These are phyloP conservation scores for Amauroascus verrucosus DNA, from an alignment of 2,329 filamentous ascomycete species.

Conservation along the genomic window DNA sequence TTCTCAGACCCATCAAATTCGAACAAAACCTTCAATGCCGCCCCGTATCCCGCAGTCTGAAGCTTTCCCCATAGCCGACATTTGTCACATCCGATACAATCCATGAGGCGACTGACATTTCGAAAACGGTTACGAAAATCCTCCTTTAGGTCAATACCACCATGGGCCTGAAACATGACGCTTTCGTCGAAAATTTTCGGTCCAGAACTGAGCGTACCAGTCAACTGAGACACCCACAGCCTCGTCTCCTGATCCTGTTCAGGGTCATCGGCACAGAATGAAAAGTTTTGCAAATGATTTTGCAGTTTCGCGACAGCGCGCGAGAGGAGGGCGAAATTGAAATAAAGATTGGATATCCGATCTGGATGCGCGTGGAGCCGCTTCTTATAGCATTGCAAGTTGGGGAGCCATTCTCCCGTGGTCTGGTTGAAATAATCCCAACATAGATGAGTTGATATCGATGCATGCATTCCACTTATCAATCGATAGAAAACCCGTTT, in stretches of 20 bases:
- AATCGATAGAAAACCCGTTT: conserved; percentile 98
- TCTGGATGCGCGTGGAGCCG: conserved; percentile 80
- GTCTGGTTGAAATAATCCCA: conserved; percentile 94
- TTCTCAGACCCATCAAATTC: conserved; percentile 67
- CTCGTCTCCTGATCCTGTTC: conserved; percentile 70
- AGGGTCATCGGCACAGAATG: conserved; percentile 81
- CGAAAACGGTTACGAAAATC: conserved; percentile 96
- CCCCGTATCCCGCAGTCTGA: conserved; percentile 88
- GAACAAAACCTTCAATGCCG: conserved; percentile 89
- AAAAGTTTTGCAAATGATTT: conserved; percentile 70
- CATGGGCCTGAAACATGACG: conserved; percentile 73
- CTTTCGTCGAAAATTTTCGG: conserved; percentile 84
- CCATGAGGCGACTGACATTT: conserved; percentile 94
- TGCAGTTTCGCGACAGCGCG: conserved; percentile 85
- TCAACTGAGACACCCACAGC: conserved; percentile 67
- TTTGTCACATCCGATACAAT: conserved; percentile 97
- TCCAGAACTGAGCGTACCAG: conserved; percentile 55
- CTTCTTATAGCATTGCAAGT: conserved; percentile 75
- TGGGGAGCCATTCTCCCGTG: conserved; percentile 85
- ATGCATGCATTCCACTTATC: conserved; percentile 95
- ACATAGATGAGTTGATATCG: conserved; percentile 91
- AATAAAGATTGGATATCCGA: conserved; percentile 93
- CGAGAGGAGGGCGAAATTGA: conserved; percentile 94
- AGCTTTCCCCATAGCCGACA: conserved; percentile 96
- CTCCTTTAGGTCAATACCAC: conserved; percentile 68